Percentiles rank a stretch among this genome's conserved stretches.
These are phyloP conservation scores for Ostreobium quekettii DNA, from an alignment of 139 green algal genomes.

Conservation along the genomic window DNA sequence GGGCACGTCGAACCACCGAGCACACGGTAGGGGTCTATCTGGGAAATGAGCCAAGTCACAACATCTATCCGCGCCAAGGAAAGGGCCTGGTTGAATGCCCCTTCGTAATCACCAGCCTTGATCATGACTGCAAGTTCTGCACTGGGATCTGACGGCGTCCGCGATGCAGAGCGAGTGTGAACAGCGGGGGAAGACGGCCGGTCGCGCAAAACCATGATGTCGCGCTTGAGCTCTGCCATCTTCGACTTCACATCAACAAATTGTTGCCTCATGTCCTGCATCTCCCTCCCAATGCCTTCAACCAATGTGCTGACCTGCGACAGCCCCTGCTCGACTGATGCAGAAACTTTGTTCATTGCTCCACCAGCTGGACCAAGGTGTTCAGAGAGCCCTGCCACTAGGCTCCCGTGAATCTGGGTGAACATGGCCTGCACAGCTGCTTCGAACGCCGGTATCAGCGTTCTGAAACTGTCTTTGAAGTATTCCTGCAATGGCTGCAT, in stretches of 20 bases:
- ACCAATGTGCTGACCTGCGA: not conserved
- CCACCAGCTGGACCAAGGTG: not conserved
- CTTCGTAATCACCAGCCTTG: constrained; percentile 14
- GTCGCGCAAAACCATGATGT: no score
- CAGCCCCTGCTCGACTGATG: not conserved
- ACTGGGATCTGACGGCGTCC: no score
- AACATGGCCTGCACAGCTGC: constrained; percentile 18
- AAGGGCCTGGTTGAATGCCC: constrained; percentile 17
- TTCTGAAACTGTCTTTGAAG: no score
- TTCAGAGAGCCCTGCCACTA: constrained; percentile 6
- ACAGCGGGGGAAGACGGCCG: no score
- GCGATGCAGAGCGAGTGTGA: no score
- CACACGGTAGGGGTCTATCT: not conserved
- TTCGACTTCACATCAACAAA: constrained; percentile 1
- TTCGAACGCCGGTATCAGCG: constrained; percentile 18
- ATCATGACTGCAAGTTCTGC: constrained; percentile 8
- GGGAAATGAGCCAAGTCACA: constrained; percentile 5
- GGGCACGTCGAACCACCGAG: constrained; percentile 9
- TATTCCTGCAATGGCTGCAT: no score
- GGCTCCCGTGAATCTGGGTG: constrained; percentile 10
- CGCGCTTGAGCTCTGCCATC: no score
- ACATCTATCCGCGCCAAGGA: constrained; percentile 16
- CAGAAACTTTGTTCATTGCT: no score
- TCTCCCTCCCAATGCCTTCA: not conserved
- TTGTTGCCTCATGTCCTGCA: not conserved